Percentiles rank a stretch among this genome's conserved stretches.
Evolutionary conservation across 805 yeast species (phyloP).

Genomic region (Candida schatavii): DNA sequence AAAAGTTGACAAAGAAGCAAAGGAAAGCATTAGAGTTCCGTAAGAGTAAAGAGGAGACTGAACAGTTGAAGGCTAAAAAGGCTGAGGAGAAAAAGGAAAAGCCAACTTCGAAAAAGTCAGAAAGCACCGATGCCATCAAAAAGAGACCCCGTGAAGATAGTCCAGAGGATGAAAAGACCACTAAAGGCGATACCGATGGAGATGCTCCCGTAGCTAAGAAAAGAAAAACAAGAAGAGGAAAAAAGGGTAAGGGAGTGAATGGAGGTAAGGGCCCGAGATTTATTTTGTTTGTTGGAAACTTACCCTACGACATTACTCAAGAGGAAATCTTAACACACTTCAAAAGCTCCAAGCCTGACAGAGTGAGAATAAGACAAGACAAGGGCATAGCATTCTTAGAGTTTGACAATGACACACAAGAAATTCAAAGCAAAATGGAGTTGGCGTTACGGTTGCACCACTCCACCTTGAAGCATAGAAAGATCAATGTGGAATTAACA

Average conservation of each 20-base stretch:
- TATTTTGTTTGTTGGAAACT: slow-evolving; percentile 84
- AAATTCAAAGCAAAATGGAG: slow-evolving; percentile 78
- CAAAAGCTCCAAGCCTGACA: slow-evolving; percentile 67
- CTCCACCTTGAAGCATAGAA: slow-evolving; percentile 62
- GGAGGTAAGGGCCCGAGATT: slow-evolving; percentile 60
- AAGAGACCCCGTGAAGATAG: too few relatives aligned
- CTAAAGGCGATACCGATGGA: slow-evolving; percentile 2
- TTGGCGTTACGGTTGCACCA: slow-evolving; percentile 84
- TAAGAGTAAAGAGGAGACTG: slow-evolving; percentile 39
- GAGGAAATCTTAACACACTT: slow-evolving; percentile 70
- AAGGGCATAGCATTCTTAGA: slow-evolving; percentile 93
- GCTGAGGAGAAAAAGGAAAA: slow-evolving; percentile 25
- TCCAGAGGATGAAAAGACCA: slow-evolving; percentile 8
- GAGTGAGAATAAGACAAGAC: slow-evolving; percentile 73
- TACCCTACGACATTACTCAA: slow-evolving; percentile 69
- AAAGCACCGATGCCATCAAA: slow-evolving; percentile 29
- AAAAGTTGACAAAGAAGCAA: slow-evolving; percentile 63
- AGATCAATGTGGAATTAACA: slow-evolving; percentile 92
- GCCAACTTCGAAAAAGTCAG: slow-evolving; percentile 24
- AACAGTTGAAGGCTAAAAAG: slow-evolving; percentile 31
- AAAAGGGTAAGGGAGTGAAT: slow-evolving; percentile 59
- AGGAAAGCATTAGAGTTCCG: slow-evolving; percentile 60
- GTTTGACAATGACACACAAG: slow-evolving; percentile 56
- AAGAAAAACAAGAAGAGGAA: slow-evolving; percentile 75
- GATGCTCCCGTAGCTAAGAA: slow-evolving; percentile 46